Evolutionary conservation across 179 eudicot genomes (phyloP).

Genomic region (Sideroxylon spinosum): DNA sequence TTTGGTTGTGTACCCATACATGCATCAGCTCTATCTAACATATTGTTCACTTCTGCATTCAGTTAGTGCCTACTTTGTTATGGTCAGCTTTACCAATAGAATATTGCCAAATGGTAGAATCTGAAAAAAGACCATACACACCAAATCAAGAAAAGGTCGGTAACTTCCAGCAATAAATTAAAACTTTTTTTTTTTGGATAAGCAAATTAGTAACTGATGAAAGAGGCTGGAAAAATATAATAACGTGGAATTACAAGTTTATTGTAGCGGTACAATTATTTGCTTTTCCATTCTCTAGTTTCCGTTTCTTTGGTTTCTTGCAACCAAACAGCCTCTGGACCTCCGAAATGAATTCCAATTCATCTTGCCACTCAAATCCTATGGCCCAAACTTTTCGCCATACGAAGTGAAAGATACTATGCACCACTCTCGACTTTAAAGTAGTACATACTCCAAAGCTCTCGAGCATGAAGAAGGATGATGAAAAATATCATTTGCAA

Average conservation of each 20-base stretch:
- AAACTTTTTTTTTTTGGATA: no score
- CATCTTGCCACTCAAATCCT: neutral
- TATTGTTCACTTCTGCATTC: neutral
- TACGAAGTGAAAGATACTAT: neutral
- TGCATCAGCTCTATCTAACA: neutral
- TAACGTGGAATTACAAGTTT: neutral
- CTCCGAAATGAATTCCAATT: neutral
- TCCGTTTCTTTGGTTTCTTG: neutral
- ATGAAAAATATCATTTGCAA: neutral
- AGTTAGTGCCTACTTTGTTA: neutral
- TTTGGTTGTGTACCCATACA: neutral
- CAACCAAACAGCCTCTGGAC: conserved; percentile 1
- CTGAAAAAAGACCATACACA: neutral
- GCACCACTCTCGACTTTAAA: neutral
- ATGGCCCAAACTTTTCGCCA: neutral
- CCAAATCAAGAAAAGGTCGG: neutral
- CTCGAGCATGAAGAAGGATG: neutral
- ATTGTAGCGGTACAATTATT: neutral
- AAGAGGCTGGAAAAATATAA: neutral
- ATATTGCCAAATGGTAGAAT: neutral
- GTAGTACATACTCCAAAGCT: neutral
- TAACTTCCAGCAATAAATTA: neutral
- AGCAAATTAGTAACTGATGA: no score
- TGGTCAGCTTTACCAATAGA: neutral
- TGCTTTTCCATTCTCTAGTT: neutral